A percentile compares a stretch with the other conserved stretches of the same genome.
phyloP scores from a whole-genome alignment of 1,284 basidiomycete genomes.

The Trichosporon sp. region DNA sequence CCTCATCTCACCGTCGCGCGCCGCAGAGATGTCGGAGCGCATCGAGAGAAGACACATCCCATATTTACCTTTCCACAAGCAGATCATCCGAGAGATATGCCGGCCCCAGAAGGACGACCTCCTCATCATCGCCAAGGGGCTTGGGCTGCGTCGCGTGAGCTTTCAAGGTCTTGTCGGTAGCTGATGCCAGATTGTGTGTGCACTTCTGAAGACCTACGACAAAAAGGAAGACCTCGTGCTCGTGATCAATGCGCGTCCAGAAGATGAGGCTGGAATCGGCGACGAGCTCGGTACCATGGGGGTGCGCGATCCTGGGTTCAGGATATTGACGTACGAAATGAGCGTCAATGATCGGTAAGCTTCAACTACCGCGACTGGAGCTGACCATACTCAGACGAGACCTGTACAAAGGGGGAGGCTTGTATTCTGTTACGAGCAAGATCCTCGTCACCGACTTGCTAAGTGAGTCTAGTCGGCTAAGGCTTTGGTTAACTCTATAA shows the following conservation, averaged over 20 bases:
- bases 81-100: conserved; percentile 57
- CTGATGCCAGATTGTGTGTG: conserved; percentile 68
- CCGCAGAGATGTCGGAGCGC: conserved; percentile 16
- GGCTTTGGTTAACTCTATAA: conserved; percentile 24
- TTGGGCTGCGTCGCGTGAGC: conserved; percentile 69
- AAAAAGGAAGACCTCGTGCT: conserved; percentile 81
- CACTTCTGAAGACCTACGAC: conserved; percentile 88
- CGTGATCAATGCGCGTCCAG: conserved; percentile 74
- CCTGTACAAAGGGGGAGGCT: conserved; percentile 81
- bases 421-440: conserved; percentile 88
- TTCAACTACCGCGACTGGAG: no score
- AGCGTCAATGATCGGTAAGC: conserved; percentile 74
- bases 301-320: conserved; percentile 79
- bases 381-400: conserved; percentile 64
- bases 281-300: conserved; percentile 92
- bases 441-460: conserved; percentile 96
- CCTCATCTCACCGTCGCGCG: neutral
- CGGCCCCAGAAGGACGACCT: conserved; percentile 76
- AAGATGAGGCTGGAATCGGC: conserved; percentile 88
- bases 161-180: neutral
- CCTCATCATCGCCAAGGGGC: conserved; percentile 79
- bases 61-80: conserved; percentile 57
- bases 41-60: conserved; percentile 50
- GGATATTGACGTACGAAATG: conserved; percentile 83
- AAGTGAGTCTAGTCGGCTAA: conserved; percentile 52